Base-by-base conservation (phyloP, 768 basidiomycete species). In the Hypholoma fasciculare region DNA sequence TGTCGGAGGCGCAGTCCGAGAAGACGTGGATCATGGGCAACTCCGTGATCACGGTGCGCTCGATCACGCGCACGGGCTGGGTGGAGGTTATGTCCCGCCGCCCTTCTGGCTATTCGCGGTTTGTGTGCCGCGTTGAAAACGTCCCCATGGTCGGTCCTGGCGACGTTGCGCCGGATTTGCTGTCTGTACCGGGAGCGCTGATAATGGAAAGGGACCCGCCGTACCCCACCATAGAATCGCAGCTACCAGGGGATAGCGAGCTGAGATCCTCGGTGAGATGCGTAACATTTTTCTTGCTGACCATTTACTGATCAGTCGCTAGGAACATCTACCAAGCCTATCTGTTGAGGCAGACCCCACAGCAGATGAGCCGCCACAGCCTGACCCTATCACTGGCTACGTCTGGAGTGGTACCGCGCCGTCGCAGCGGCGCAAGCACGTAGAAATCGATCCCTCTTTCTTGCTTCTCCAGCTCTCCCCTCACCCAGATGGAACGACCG, bases 21-120 rank as follows among this genome's bases (percentile, higher is more conserved):
- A 93, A 93, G 72, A 85, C 88, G 0, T 99, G 96, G 96, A 66
- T 96, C 26, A 70, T 90, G 52, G 95, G 95, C 0, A 86, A 92
- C 65, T 86, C 93, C 1, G 78, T 98, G 52, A 75, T 98, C 54
- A 94, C 96, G 7, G 82, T 98, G 50, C 87, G 88, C 12, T 77
- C 87, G 0, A 78, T 96, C 37, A 76, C 81, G 1, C 80, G 85
- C 57, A 76, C 85, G 7, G 95, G 95, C 2, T 98, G 96, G 96
- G 82, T 95, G 19, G 92, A 95, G 67, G 85, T 98, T 13, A 73
- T 88, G 46, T 87, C 90, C 0, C 82, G 94, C 4, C 80, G 97
- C 14, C 89, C 97, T 0, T 98, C 96, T 0, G 97, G 97, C 2
- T 87, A 88, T 61, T 91, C 93, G 1, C 84, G 86, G 61, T 86